Conservation (phyloP, 352 stramenopile genomes). For the Phytophthora citrophthora region DNA sequence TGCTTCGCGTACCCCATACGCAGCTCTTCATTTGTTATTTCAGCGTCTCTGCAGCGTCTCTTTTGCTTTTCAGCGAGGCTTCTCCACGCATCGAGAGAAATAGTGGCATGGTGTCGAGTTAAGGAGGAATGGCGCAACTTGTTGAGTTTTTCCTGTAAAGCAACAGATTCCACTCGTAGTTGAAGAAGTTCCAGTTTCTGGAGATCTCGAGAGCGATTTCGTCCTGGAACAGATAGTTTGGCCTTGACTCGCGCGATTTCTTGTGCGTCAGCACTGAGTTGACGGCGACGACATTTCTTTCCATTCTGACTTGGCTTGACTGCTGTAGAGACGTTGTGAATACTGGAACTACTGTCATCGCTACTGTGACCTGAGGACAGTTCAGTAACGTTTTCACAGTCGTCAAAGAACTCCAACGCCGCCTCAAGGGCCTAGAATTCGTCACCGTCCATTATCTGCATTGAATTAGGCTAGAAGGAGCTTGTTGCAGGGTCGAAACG, state of each 20-base stretch:
- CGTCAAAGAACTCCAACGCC: too few species aligned
- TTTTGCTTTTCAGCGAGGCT: not conserved
- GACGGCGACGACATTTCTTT: too few species aligned
- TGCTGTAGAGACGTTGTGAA: too few species aligned
- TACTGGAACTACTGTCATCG: too few species aligned
- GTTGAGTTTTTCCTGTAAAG: not conserved
- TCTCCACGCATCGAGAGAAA: not conserved
- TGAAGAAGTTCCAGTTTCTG: slow-evolving; percentile 4
- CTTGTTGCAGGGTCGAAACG: too few species aligned
- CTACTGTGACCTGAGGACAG: too few species aligned
- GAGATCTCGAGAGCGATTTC: slow-evolving; percentile 5
- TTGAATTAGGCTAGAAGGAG: too few species aligned
- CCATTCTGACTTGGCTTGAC: too few species aligned
- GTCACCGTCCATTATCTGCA: too few species aligned
- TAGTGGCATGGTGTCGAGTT: not conserved
- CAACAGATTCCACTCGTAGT: not conserved
- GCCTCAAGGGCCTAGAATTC: too few species aligned
- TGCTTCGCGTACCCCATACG: not conserved
- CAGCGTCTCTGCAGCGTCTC: not conserved
- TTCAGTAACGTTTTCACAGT: too few species aligned
- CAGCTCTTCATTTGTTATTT: not conserved
- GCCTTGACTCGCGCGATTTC: not conserved
- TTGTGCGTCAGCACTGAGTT: too few species aligned
- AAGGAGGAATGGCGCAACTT: not conserved
- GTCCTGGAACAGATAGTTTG: not conserved